These are phyloP conservation scores for Pythium aristosporum DNA, from an alignment of 352 stramenopile genomes.

Conservation along the genomic window DNA sequence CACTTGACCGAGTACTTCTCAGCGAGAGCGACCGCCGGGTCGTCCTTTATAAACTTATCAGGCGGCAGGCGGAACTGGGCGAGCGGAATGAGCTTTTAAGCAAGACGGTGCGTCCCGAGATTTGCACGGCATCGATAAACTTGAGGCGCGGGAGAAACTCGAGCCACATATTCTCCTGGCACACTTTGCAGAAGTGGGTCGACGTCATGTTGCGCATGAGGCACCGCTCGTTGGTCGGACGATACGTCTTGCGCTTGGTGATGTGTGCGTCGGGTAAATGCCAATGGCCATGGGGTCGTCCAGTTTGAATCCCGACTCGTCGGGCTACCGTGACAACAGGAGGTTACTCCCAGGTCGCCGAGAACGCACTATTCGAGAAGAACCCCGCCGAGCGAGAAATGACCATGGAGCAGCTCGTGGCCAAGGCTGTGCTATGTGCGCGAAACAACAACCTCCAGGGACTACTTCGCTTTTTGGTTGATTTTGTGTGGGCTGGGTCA, in stretches of 20 bases:
- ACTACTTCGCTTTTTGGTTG: slow-evolving; percentile 26
- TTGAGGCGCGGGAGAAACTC: slow-evolving; percentile 34
- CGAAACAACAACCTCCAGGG: slow-evolving; percentile 82
- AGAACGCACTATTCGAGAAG: slow-evolving; percentile 45
- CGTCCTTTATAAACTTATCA: slow-evolving; percentile 31
- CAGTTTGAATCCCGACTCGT: too few relatives aligned
- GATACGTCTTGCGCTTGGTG: slow-evolving; percentile 32
- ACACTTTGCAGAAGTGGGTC: slow-evolving; percentile 37
- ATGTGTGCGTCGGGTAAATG: slow-evolving; percentile 36
- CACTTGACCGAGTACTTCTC: slow-evolving; percentile 37
- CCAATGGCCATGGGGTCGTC: slow-evolving; percentile 30
- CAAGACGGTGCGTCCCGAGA: slow-evolving; percentile 19
- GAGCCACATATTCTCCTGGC: slow-evolving; percentile 42
- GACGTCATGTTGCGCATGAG: slow-evolving; percentile 46
- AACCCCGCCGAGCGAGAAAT: slow-evolving; percentile 34
- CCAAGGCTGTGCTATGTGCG: slow-evolving; percentile 57
- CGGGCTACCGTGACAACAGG: too few relatives aligned
- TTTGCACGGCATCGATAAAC: slow-evolving; percentile 34
- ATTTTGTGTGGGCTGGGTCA: not conserved
- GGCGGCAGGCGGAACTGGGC: slow-evolving; percentile 26
- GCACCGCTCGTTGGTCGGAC: slow-evolving; percentile 37
- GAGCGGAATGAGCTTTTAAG: slow-evolving; percentile 37
- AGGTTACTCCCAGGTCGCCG: slow-evolving; percentile 19
- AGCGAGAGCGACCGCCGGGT: slow-evolving; percentile 20
- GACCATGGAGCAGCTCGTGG: slow-evolving; percentile 46